A percentile compares a stretch with the other conserved stretches of the same genome.
phyloP scores from a whole-genome alignment of 2,329 filamentous ascomycete species.

The Magnaporthiopsis incrustans region DNA sequence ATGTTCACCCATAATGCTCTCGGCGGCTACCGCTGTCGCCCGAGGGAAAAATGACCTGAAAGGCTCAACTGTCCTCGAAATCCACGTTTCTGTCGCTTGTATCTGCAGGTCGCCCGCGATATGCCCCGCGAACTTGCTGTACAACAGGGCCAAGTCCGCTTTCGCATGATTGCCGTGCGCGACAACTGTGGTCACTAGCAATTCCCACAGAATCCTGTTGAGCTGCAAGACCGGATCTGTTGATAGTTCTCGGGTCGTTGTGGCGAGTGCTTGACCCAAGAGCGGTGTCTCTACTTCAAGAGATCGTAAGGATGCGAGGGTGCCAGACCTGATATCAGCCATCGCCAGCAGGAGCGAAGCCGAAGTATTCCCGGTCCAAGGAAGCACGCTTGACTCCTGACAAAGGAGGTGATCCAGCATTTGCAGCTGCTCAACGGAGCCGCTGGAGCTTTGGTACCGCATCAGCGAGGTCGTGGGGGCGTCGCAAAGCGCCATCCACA shows the following conservation, averaged over 20 bases:
- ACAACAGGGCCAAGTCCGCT: background rate
- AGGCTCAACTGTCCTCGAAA: background rate
- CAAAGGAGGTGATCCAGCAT: slow-evolving; percentile 37
- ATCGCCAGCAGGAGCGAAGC: slow-evolving; percentile 48
- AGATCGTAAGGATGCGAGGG: slow-evolving; percentile 51
- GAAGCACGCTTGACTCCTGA: slow-evolving; percentile 25
- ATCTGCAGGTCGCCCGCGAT: background rate
- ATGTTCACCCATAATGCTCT: slow-evolving; percentile 29
- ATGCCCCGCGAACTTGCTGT: background rate
- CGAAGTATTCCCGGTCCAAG: slow-evolving; percentile 40
- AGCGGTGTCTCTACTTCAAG: slow-evolving; percentile 58
- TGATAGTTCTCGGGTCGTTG: slow-evolving; percentile 39
- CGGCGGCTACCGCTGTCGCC: background rate
- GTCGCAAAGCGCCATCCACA: slow-evolving; percentile 39
- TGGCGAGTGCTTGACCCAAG: slow-evolving; percentile 46
- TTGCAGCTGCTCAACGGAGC: slow-evolving; percentile 34
- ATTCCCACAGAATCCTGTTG: slow-evolving; percentile 36
- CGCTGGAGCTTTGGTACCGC: slow-evolving; percentile 29
- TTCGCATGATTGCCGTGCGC: slow-evolving; percentile 23
- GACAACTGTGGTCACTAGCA: slow-evolving; percentile 34
- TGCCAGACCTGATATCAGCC: slow-evolving; percentile 41
- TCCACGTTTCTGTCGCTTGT: slow-evolving; percentile 3
- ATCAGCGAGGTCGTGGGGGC: slow-evolving; percentile 34
- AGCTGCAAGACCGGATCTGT: slow-evolving; percentile 42
- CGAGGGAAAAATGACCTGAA: background rate